Evolutionary conservation across 352 stramenopile genomes (phyloP), one percentile per base, ranked within the genome.

Genomic region (Phytophthora citricola): DNA sequence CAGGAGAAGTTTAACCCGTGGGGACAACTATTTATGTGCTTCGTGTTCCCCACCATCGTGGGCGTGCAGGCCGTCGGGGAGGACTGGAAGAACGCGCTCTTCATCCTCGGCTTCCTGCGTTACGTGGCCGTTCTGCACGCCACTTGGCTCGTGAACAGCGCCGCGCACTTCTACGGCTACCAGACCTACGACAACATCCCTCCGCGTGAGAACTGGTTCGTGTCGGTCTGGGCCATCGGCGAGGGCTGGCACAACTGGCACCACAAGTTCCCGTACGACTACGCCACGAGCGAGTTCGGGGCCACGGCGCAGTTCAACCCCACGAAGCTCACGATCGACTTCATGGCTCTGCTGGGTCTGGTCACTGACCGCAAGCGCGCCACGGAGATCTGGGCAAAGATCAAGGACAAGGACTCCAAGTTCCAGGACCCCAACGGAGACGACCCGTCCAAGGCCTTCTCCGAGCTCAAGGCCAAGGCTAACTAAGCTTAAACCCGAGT

Each of bases 251-350:
- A 99, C 84, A 99, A 99, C 89, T 99, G 97, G 97, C 98, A 99
- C 81, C 98, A 99, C 92, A 99, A 99, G 80, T 99, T 99, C 77
- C 98, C 98, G 51, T 99, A 98, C 83, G 97, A 99, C 75, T 99
- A 99, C 81, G 95, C 97, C 53, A 95, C 97, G 17, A 98, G 87
- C 49, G 97, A 99, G 83, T 99, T 98, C 72, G 97, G 97, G 36
- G 85, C 97, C 52, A 93, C 85, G 7, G 80, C 78, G 57, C 97
- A 99, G 79, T 99, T 98, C 85, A 99, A 99, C 81, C 97, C 97
- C 7, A 98, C 93, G 38, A 99, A 99, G 80, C 71, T 99, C 48
- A 94, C 98, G 56, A 99, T 99, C 73, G 97, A 99, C 79, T 63
- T 91, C 4, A 86, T 97, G 52, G 94, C 95, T 0, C 48, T 73